These are phyloP conservation scores for Gillenia trifoliata DNA, from an alignment of 306 rosid species.

Conservation along the genomic window DNA sequence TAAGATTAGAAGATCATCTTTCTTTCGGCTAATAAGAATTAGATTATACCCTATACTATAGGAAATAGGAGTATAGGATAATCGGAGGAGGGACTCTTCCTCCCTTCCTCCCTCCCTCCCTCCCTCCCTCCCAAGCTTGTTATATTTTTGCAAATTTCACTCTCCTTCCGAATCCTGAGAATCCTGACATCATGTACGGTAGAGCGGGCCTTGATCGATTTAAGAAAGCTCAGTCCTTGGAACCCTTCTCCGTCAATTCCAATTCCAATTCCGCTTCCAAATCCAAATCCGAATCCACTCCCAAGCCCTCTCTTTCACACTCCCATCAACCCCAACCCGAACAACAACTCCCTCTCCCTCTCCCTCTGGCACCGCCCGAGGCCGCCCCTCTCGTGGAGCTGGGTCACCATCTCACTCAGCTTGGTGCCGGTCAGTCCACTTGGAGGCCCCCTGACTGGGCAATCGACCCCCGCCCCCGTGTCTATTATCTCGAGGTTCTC, in stretches of 20 bases:
- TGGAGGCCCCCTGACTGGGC: conserved; percentile 99
- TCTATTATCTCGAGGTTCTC: conserved; percentile 73
- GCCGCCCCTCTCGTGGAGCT: conserved; percentile 58
- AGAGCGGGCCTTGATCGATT: conserved; percentile 89
- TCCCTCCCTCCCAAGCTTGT: not conserved
- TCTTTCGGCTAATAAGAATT: too few species aligned
- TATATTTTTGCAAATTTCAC: not conserved
- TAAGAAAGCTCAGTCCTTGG: conserved; percentile 86
- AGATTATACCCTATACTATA: too few species aligned
- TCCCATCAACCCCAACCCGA: conserved; percentile 35
- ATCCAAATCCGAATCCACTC: conserved; percentile 30
- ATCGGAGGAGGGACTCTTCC: too few species aligned
- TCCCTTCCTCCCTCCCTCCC: not conserved
- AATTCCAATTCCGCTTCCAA: conserved; percentile 42
- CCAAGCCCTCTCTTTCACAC: conserved; percentile 34
- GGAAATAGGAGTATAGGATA: too few species aligned
- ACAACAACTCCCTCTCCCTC: conserved; percentile 21
- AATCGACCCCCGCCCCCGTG: conserved; percentile 84
- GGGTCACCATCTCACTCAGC: conserved; percentile 53
- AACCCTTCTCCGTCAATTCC: conserved; percentile 65
- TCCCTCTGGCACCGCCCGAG: conserved; percentile 40
- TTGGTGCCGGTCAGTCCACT: conserved; percentile 82
- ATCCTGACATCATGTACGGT: conserved; percentile 62
- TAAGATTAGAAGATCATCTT: not conserved
- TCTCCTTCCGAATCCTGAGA: not conserved